Base-by-base conservation (phyloP, 768 basidiomycete genomes). In the Calvatia gigantea region DNA sequence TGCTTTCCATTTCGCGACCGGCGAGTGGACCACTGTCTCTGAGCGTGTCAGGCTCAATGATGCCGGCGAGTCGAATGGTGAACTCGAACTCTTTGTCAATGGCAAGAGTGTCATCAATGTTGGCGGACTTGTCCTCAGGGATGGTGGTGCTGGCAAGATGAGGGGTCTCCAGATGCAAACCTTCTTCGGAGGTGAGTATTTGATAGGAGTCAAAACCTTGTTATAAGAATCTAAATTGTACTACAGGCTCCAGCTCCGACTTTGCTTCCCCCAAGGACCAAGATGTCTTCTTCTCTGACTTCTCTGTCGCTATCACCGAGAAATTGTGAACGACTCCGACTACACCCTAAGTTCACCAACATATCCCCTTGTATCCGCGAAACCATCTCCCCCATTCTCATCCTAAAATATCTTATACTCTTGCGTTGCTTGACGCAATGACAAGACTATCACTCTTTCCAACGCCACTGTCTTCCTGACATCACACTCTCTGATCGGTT, bases 41-140 rank as follows among this genome's bases (percentile, higher is more conserved):
- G 78, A 90, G 70, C 82, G 89, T 58, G 79, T 92, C 49, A 77
- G 77, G 67, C 80, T 93, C 62, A 94, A 94, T 68, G 84, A 86
- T 56, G 77, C 75, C 35, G 86, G 85, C 12, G 61, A 80, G 66
- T 74, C 79, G 12, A 87, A 94, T 63, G 91, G 91, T 60, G 84
- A 88, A 70, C 66, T 89, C 42, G 73, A 89, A 66, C 70, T 91
- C 21, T 87, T 81, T 66, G 78, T 80, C 37, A 77, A 84, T 58
- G 89, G 87, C 33, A 66, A 81, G 71, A 84, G 82, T 61, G 81
- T 85, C 52, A 76, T 90, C 65, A 79, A 73, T 52, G 77, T 84
- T 35, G 62, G 59, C 15, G 83, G 82, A 15, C 71, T 91, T 21
- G 74, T 81, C 55, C 70, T 89, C 29, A 72, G 82, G 46, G 73